Evolutionary conservation across 78 protist species (phyloP).

Genomic region (Dictyostelium brefeldianum): DNA sequence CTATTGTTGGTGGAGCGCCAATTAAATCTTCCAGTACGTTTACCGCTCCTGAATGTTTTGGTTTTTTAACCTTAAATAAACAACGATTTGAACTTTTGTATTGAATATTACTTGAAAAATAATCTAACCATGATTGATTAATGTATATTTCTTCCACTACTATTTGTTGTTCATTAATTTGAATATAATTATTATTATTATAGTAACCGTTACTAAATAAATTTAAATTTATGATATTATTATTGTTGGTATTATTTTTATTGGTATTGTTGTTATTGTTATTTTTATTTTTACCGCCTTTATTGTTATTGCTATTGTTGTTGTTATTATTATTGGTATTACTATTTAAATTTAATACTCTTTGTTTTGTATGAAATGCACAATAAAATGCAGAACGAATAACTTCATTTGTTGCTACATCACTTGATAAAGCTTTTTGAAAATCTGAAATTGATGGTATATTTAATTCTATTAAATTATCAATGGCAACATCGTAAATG

Average conservation of each 20-base stretch:
- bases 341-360: background rate
- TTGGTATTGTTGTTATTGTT: slow-evolving; percentile 8
- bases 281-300: background rate
- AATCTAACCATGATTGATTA: slow-evolving; percentile 61
- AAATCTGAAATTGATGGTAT: slow-evolving; percentile 30
- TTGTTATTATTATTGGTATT: background rate
- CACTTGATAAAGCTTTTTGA: background rate
- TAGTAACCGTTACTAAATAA: background rate
- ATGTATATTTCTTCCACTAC: slow-evolving; percentile 1
- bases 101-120: slow-evolving; percentile 40
- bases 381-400: slow-evolving; percentile 70
- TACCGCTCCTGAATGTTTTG: background rate
- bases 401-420: background rate
- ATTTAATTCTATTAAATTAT: slow-evolving; percentile 3
- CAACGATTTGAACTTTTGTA: background rate
- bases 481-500: slow-evolving; percentile 57
- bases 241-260: background rate
- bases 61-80: slow-evolving; percentile 29
- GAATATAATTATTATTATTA: background rate
- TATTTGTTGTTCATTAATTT: background rate
- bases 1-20: background rate
- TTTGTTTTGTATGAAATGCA: slow-evolving; percentile 50
- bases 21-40: background rate
- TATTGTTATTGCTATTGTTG: background rate
- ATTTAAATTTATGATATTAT: background rate